A percentile compares a stretch with the other conserved stretches of the same genome.
Evolutionary conservation across 495 filamentous ascomycete species (phyloP).

Genomic region (Penicillium roqueforti): DNA sequence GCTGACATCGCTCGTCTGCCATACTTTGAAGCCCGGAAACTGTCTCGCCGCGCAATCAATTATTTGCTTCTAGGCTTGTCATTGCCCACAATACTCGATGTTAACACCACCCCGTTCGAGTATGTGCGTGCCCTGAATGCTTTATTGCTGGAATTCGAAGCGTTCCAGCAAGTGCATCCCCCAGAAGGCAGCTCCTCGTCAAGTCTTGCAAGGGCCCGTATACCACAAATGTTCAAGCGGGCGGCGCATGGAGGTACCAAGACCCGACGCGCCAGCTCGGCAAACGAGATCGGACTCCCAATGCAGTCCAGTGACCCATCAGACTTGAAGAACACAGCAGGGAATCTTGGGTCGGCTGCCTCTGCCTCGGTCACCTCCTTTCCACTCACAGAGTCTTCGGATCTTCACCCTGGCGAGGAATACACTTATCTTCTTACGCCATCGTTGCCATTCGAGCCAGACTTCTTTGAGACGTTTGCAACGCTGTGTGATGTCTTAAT

Average conservation of each 20-base stretch:
- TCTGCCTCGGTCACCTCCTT: conserved; percentile 41
- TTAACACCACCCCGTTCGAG: conserved; percentile 72
- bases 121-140: conserved; percentile 84
- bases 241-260: conserved; percentile 58
- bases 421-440: conserved; percentile 88
- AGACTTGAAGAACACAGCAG: conserved; percentile 46
- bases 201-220: conserved; percentile 68
- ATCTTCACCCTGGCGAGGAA: conserved; percentile 64
- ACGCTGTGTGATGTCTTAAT: conserved; percentile 95
- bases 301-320: conserved; percentile 52
- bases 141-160: conserved; percentile 86
- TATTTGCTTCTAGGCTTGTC: conserved; percentile 91
- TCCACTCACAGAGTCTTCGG: conserved; percentile 48
- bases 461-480: conserved; percentile 96
- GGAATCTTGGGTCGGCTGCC: conserved; percentile 37
- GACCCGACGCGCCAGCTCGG: conserved; percentile 67
- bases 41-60: conserved; percentile 82
- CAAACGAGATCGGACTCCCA: conserved; percentile 59
- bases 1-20: conserved; percentile 74
- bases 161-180: conserved; percentile 80
- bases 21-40: conserved; percentile 77
- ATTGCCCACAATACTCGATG: conserved; percentile 80
- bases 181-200: conserved; percentile 65
- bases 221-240: conserved; percentile 88
- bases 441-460: conserved; percentile 91